Evolutionary conservation across 2,329 filamentous ascomycete genomes (phyloP), one percentile per base, ranked within the genome.

Genomic region (Colletotrichum horii): DNA sequence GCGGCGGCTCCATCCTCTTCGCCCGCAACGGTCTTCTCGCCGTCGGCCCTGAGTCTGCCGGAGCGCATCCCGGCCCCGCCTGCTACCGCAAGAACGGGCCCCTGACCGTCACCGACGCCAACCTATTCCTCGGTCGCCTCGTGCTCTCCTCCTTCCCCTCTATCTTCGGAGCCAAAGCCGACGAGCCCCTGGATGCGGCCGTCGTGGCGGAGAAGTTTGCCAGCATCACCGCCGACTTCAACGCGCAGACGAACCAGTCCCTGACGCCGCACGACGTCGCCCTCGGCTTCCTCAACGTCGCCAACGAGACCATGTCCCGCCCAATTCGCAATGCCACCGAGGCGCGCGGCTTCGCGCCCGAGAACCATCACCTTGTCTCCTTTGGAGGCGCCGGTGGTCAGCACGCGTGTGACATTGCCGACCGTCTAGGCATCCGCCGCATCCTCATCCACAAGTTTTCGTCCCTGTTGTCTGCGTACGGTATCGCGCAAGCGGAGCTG

Each of bases 351-450:
- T 83, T 80, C 58, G 82, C 80, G 11, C 80, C 82, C 0, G 80
- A 79, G 34, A 80, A 80, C 11, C 83, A 84, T 52, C 78, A 82
- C 28, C 80, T 84, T 8, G 83, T 82, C n/a, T 79, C 79, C 26
- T 85, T 96, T 81, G 94, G 94, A 28, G 94, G 94, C 77, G 94
- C 94, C 7, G 94, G 94, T 72, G 94, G 94, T 1, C 93, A 95
- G 68, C 86, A 88, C 72, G 86, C 87, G 0, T 85, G 83, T 26
- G 81, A 82, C 0, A 86, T 88, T 52, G 86, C 85, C 1, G 79
- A 82, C 11, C 82, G 83, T 2, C 80, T 88, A 0, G 84, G 85
- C 0, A 87, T 88, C 22, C 80, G 78, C 6, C 81, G 81, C 1
- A 82, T 87, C 14, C 77, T 88, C 4, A 85, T 88, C n/a, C 87